Percentiles rank a stretch among this genome's conserved stretches.
phyloP scores from a whole-genome alignment of 345 rosid species.

The Corchorus olitorius region DNA sequence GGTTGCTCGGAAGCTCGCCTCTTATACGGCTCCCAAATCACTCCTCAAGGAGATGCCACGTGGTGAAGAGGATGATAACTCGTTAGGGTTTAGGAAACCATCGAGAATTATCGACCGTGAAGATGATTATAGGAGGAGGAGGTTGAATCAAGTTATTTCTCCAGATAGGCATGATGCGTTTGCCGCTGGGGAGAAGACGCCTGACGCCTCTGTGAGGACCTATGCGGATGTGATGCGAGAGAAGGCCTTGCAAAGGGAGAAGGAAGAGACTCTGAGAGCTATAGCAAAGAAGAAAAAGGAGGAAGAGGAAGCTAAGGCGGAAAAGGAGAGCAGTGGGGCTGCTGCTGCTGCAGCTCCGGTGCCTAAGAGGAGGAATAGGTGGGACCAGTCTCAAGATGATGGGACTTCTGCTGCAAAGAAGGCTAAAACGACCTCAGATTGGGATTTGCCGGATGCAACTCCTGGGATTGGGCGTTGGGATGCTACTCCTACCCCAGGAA shows the following conservation, averaged over 20 bases:
- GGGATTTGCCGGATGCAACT: constrained; percentile 90
- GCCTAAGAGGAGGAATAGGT: constrained; percentile 85
- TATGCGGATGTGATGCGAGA: constrained; percentile 89
- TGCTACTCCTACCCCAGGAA: constrained; percentile 86
- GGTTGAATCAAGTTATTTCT: constrained; percentile 80
- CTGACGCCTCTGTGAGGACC: constrained; percentile 73
- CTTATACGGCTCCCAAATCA: constrained; percentile 91
- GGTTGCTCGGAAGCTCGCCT: constrained; percentile 75
- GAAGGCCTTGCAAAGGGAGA: constrained; percentile 62
- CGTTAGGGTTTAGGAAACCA: constrained; percentile 62
- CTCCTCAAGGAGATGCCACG: constrained; percentile 78
- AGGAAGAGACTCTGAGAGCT: constrained; percentile 56
- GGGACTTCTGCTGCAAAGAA: constrained; percentile 57
- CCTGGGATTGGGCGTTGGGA: constrained; percentile 94
- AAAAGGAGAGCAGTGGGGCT: constrained; percentile 40
- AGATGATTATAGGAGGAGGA: constrained; percentile 85
- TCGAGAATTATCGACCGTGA: constrained; percentile 84
- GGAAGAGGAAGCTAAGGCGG: constrained; percentile 69
- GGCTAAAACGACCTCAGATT: constrained; percentile 74
- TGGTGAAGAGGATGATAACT: constrained; percentile 45
- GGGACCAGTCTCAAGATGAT: constrained; percentile 87
- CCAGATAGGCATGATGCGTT: constrained; percentile 94
- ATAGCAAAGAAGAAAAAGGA: constrained; percentile 75
- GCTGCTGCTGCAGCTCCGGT: constrained; percentile 33
- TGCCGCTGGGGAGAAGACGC: constrained; percentile 91